A percentile compares a stretch with the other conserved stretches of the same genome.
Evolutionary conservation across 805 yeast genomes (phyloP).

Genomic region (Wickerhamomyces bisporus): DNA sequence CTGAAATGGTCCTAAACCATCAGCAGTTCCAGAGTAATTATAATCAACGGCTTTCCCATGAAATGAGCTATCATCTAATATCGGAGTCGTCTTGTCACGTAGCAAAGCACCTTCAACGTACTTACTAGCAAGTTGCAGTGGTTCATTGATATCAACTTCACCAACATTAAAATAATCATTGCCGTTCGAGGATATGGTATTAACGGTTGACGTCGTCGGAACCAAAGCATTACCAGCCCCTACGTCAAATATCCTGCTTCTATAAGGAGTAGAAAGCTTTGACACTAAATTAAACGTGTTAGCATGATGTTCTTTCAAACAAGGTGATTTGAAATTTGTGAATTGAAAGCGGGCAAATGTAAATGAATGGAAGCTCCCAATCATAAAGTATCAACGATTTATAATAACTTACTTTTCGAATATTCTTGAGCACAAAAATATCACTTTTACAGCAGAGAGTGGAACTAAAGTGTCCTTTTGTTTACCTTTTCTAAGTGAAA

Average conservation of each 20-base stretch:
- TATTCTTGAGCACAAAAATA: neutral
- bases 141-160: conserved; percentile 29
- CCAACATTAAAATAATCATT: conserved; percentile 29
- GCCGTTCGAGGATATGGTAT: conserved; percentile 12
- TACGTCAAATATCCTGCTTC: conserved; percentile 16
- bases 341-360: too few relatives aligned
- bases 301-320: too few relatives aligned
- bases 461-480: neutral
- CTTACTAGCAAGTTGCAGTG: conserved; percentile 53
- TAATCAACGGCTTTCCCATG: conserved; percentile 60
- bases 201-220: conserved; percentile 9
- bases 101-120: conserved; percentile 54
- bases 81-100: conserved; percentile 53
- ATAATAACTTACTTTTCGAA: too few relatives aligned
- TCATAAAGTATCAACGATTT: too few relatives aligned
- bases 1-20: conserved; percentile 47
- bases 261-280: conserved; percentile 21
- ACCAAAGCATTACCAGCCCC: conserved; percentile 2
- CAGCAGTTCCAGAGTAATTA: conserved; percentile 50
- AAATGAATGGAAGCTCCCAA: too few relatives aligned
- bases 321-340: too few relatives aligned
- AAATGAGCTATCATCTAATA: conserved; percentile 43
- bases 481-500: neutral
- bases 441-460: too few relatives aligned
- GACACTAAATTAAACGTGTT: conserved; percentile 12